Conservation (phyloP, 257 asterid species). For the Asclepias syriaca region DNA sequence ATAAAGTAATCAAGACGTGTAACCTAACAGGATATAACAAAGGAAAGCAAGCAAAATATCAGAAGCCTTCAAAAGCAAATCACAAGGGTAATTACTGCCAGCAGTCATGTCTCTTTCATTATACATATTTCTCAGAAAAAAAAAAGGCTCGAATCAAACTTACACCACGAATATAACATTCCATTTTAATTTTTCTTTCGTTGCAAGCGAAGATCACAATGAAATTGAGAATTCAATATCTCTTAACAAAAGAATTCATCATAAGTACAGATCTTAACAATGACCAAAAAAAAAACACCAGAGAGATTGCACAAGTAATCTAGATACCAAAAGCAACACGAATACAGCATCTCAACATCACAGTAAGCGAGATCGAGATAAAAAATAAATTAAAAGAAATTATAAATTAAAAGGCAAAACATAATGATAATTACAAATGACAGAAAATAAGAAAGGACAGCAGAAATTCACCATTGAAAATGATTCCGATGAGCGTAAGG, state of each 20-base stretch:
- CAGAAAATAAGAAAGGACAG: not conserved
- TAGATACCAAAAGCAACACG: not conserved
- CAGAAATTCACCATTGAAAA: slow-evolving; percentile 6
- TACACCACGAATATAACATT: not conserved
- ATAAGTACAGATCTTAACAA: not conserved
- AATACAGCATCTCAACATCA: not conserved
- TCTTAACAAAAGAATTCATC: too few species aligned
- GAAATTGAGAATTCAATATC: not conserved
- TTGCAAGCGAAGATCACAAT: not conserved
- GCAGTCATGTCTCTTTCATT: not conserved
- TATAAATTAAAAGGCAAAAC: not conserved
- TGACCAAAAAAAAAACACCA: not conserved
- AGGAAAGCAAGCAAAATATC: not conserved
- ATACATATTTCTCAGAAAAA: not conserved
- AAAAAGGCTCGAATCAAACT: not conserved
- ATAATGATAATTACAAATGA: not conserved
- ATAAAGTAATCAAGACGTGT: not conserved
- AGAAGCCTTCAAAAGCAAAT: not conserved
- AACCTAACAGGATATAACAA: not conserved
- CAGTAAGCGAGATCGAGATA: not conserved
- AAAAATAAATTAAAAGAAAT: not conserved
- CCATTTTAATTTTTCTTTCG: not conserved
- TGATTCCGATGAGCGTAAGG: not conserved
- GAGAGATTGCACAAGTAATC: not conserved
- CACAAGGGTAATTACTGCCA: not conserved